Conservation (phyloP, 306 rosid genomes). For the cucumber (Cucumis sativus) region DNA sequence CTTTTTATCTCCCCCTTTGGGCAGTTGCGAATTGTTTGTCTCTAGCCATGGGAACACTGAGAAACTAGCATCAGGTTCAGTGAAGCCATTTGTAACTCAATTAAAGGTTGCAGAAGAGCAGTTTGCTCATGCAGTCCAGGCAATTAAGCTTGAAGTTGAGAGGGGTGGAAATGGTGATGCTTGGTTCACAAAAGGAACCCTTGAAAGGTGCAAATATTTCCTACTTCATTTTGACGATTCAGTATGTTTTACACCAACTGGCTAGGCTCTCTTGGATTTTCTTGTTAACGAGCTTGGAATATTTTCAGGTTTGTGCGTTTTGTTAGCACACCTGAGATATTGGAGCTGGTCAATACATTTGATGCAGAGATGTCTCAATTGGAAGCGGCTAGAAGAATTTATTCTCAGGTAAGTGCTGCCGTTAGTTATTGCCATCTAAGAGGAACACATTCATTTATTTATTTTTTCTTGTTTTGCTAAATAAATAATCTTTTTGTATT, state of each 20-base stretch:
- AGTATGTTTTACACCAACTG: not conserved
- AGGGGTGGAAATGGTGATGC: slow-evolving; percentile 38
- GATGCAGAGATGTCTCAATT: slow-evolving; percentile 93
- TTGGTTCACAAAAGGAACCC: slow-evolving; percentile 96
- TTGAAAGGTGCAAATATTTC: slow-evolving; percentile 53
- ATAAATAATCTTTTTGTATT: slow-evolving; percentile 12
- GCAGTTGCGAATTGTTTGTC: slow-evolving; percentile 81
- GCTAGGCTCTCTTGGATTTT: not conserved
- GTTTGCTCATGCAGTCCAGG: slow-evolving; percentile 53
- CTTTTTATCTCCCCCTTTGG: slow-evolving; percentile 7
- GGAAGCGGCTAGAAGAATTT: slow-evolving; percentile 72
- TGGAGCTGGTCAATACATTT: slow-evolving; percentile 66
- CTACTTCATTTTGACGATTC: not conserved
- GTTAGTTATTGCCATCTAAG: not conserved
- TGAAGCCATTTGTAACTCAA: slow-evolving; percentile 76
- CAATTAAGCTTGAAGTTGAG: slow-evolving; percentile 75
- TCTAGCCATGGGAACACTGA: slow-evolving; percentile 63
- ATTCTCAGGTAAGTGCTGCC: slow-evolving; percentile 53
- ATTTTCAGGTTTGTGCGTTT: slow-evolving; percentile 74
- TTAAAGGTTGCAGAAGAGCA: slow-evolving; percentile 83
- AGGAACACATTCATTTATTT: not conserved
- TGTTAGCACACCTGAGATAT: slow-evolving; percentile 78
- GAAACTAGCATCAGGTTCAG: slow-evolving; percentile 82
- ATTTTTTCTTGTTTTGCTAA: slow-evolving; percentile 6
- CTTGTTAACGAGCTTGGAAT: not conserved